A percentile compares a stretch with the other conserved stretches of the same genome.
phyloP scores from a whole-genome alignment of 164 flowering plant species.

The Malania oleifera region DNA sequence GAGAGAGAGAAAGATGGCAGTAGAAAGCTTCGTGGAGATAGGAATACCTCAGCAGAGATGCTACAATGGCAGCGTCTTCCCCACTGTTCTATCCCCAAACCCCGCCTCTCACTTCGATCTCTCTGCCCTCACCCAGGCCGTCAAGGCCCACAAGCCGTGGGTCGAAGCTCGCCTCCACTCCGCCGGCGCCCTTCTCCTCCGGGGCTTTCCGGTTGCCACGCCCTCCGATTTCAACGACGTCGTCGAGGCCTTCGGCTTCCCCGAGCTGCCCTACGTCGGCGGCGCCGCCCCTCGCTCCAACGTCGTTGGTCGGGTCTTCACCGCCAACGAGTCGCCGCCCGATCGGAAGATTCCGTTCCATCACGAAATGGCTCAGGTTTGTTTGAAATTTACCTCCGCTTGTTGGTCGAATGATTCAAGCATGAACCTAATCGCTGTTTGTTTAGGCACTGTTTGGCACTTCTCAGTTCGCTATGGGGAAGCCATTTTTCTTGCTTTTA shows the following conservation, averaged over 20 bases:
- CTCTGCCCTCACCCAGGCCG: constrained; percentile 19
- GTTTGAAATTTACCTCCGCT: background rate
- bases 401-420: background rate
- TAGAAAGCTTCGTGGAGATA: constrained; percentile 17
- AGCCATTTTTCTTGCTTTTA: too few relatives aligned
- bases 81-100: constrained; percentile 40
- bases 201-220: constrained; percentile 56
- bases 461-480: too few relatives aligned
- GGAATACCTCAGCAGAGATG: constrained; percentile 28
- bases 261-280: constrained; percentile 83
- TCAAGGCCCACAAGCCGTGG: constrained; percentile 40
- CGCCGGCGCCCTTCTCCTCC: constrained; percentile 68
- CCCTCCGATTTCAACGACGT: constrained; percentile 79
- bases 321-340: constrained; percentile 91
- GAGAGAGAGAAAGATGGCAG: constrained; percentile 3
- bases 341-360: constrained; percentile 87
- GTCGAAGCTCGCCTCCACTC: constrained; percentile 44
- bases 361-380: constrained; percentile 63
- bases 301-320: constrained; percentile 81
- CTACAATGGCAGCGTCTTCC: constrained; percentile 32
- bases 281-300: constrained; percentile 78
- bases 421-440: too few relatives aligned
- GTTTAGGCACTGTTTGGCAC: too few relatives aligned
- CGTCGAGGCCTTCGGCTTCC: constrained; percentile 84
- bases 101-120: constrained; percentile 3